Evolutionary conservation across 2,329 filamentous ascomycete genomes (phyloP), one percentile per base, ranked within the genome.

Genomic region (Coniochaeta sp.): DNA sequence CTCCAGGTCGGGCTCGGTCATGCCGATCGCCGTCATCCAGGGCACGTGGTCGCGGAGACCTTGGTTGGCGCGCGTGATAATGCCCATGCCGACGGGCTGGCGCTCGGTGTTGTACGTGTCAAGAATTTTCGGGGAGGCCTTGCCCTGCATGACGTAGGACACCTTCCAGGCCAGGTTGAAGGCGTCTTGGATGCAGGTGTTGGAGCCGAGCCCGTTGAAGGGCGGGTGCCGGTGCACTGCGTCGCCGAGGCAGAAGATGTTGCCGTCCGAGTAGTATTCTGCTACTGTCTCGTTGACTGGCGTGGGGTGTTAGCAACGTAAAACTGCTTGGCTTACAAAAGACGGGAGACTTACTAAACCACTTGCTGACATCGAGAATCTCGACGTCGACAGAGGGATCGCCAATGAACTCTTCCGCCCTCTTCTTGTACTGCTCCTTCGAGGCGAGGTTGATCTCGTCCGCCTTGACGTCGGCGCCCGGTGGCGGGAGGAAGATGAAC

Each of bases 271-370:
- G 57, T 83, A 85, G 12, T 68, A 64, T 60, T 82, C 75, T 0
- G 81, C 82, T 1, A 83, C 76, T 6, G 70, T 78, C 61, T 85
- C 82, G 56, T 83, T 82, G 58, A 85, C n/a, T n/a, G 9, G 69
- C 82, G 82, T 75, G 4, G 80, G 62, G 51, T 73, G 65, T 16
- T 81, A 51, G 47, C n/a, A 84, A 71, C 58, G 82, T 71, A 2
- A 74, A 66, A 0, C 69, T 63, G 12, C 77, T 62, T 0, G 71
- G 71, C 26, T 77, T 74, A 58, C 83, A 78, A 0, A 80, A 81
- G 50, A 85, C 78, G 4, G n/a, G n/a, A n/a, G n/a, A 38, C 33
- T 38, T 9, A 38, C 33, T 48, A 24, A 24, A 70, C 82, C 82
- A 86, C 56, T 76, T 78, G 8, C 76, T 75, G 6, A 81, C 63